A percentile compares a stretch with the other conserved stretches of the same genome.
Evolutionary conservation across 352 stramenopile genomes (phyloP).

Genomic region (Saprolegnia parasitica): DNA sequence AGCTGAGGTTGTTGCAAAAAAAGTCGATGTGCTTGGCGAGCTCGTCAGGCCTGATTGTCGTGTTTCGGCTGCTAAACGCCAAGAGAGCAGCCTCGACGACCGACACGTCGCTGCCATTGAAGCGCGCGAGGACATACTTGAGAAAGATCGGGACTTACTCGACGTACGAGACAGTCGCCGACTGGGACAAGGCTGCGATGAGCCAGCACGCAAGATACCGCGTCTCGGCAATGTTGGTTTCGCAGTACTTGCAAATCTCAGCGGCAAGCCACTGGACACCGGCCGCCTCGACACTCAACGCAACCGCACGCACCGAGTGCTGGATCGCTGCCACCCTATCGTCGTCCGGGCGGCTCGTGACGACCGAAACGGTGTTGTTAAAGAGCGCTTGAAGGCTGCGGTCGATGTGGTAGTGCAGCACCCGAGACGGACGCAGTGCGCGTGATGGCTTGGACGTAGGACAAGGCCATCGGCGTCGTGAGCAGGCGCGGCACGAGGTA

Average conservation of each 20-base stretch:
- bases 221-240: slow-evolving; percentile 80
- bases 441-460: slow-evolving; percentile 87
- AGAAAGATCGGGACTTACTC: slow-evolving; percentile 95
- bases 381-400: slow-evolving; percentile 89
- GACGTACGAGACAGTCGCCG: slow-evolving; percentile 85
- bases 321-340: slow-evolving; percentile 64
- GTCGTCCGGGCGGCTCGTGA: slow-evolving; percentile 35
- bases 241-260: slow-evolving; percentile 93
- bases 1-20: slow-evolving; percentile 95
- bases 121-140: slow-evolving; percentile 92
- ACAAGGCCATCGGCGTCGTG: slow-evolving; percentile 84
- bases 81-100: slow-evolving; percentile 88
- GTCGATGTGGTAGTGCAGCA: slow-evolving; percentile 95
- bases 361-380: slow-evolving; percentile 49
- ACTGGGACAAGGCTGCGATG: slow-evolving; percentile 83
- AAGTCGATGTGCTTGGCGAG: slow-evolving; percentile 95
- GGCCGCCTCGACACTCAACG: slow-evolving; percentile 80
- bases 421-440: slow-evolving; percentile 92
- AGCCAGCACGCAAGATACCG: slow-evolving; percentile 90
- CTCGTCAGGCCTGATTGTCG: slow-evolving; percentile 87
- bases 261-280: slow-evolving; percentile 93
- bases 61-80: slow-evolving; percentile 90
- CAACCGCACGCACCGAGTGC: slow-evolving; percentile 58
- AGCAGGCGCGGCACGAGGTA: slow-evolving; percentile 97
- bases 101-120: slow-evolving; percentile 90